Percentiles rank a stretch among this genome's conserved stretches.
phyloP scores from a whole-genome alignment of 208 protist genomes.

The Acanthamoeba sp. region DNA sequence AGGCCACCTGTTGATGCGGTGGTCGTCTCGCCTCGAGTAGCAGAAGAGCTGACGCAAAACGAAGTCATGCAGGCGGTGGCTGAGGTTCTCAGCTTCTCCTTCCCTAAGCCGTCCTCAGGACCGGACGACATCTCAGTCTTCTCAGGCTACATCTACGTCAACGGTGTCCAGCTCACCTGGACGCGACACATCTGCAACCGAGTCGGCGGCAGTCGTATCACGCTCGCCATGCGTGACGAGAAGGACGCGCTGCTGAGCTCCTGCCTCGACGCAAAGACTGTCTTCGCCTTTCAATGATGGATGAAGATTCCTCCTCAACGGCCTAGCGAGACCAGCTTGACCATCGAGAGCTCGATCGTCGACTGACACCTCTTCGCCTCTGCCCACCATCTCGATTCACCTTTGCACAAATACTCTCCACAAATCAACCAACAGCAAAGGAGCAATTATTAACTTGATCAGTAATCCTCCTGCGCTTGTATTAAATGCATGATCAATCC shows the following conservation, averaged over 20 bases:
- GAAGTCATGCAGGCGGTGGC: neutral
- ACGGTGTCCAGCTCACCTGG: neutral
- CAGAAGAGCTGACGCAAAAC: neutral
- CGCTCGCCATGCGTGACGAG: neutral
- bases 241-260: neutral
- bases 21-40: neutral
- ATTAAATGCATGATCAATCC: neutral
- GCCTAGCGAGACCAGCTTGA: neutral
- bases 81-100: neutral
- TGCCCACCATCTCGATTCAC: too few relatives aligned
- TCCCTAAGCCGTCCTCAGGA: neutral
- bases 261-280: neutral
- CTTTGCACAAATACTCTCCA: neutral
- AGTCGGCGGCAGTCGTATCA: neutral
- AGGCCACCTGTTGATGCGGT: neutral
- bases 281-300: neutral
- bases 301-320: neutral
- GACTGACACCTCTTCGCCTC: neutral
- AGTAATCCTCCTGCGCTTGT: neutral
- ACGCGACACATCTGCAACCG: neutral
- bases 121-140: neutral
- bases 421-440: neutral
- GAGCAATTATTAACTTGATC: neutral
- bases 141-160: slow-evolving; percentile 28
- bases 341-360: neutral